Conservation (phyloP, 2,329 filamentous ascomycete species). For the Colletotrichum navitas region DNA sequence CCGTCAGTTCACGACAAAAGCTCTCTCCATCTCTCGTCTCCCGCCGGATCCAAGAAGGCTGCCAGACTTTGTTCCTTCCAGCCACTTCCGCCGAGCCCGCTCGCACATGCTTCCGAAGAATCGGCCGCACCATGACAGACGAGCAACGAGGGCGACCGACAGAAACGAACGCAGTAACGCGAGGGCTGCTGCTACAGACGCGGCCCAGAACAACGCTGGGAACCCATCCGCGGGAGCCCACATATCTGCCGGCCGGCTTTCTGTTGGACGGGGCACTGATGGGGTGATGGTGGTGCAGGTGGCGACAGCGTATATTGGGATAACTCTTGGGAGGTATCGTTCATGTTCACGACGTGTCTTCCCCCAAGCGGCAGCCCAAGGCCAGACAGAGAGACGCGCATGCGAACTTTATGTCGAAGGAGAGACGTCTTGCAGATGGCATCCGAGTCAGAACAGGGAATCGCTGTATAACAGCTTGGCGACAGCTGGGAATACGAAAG, state of each 20-base stretch:
- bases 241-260: conserved; percentile 1
- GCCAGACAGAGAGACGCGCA: too few relatives aligned
- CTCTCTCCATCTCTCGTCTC: too few relatives aligned
- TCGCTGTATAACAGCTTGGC: too few relatives aligned
- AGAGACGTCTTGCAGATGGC: too few relatives aligned
- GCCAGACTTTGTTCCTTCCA: neutral
- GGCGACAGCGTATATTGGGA: conserved; percentile 15
- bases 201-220: conserved; percentile 14
- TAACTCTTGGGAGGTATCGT: conserved; percentile 21
- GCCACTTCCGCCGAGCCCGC: conserved; percentile 17
- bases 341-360: conserved; percentile 1
- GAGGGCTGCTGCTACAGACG: neutral
- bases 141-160: conserved; percentile 9
- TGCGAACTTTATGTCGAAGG: too few relatives aligned
- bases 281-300: conserved; percentile 24
- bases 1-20: neutral
- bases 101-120: conserved; percentile 7
- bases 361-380: too few relatives aligned
- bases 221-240: neutral
- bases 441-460: too few relatives aligned
- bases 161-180: neutral
- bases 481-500: too few relatives aligned
- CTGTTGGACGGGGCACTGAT: conserved; percentile 14
- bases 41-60: too few relatives aligned
- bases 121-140: too few relatives aligned